A percentile compares a stretch with the other conserved stretches of the same genome.
phyloP scores from a whole-genome alignment of 345 rosid genomes.

The Euphorbia peplus region DNA sequence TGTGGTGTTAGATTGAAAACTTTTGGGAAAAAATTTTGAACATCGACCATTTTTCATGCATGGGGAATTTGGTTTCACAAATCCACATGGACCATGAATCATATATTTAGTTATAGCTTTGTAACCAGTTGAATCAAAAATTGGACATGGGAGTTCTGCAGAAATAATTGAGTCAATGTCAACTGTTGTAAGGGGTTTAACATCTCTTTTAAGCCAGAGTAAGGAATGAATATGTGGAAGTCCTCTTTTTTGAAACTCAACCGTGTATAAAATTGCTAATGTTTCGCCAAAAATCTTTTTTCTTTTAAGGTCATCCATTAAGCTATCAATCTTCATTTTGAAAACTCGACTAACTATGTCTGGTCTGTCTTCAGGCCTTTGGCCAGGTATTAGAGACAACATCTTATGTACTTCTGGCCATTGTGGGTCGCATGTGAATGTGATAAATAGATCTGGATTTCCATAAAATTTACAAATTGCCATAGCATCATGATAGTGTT shows the following conservation, averaged over 20 bases:
- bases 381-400: rapidly evolving
- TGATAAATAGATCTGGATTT: not conserved
- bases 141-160: not conserved
- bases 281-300: not conserved
- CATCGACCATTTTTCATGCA: not conserved
- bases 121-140: not conserved
- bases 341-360: not conserved
- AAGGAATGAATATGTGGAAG: not conserved
- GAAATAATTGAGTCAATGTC: not conserved
- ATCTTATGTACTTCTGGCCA: too few species aligned
- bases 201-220: not conserved
- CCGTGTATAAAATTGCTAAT: not conserved
- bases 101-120: not conserved
- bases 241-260: too few species aligned
- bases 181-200: not conserved
- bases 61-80: not conserved
- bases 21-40: not conserved
- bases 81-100: not conserved
- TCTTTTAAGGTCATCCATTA: not conserved
- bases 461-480: not conserved
- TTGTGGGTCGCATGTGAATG: not conserved
- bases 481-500: not conserved
- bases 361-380: not conserved
- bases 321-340: too few species aligned
- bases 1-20: not conserved